These are phyloP conservation scores for Penicillium manginii DNA, from an alignment of 495 filamentous ascomycete species.

Conservation along the genomic window DNA sequence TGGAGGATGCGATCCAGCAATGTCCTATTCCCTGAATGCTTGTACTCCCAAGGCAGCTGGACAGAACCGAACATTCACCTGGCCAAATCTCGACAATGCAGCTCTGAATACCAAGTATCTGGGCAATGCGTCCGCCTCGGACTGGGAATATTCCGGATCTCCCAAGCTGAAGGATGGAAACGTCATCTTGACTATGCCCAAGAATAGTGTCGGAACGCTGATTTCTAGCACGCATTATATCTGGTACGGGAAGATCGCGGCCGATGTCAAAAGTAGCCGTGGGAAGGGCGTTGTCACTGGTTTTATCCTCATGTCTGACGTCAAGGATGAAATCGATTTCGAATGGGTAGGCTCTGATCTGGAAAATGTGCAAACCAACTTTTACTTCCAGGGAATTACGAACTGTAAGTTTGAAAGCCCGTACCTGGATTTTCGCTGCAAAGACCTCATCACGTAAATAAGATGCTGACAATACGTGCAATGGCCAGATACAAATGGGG, in stretches of 20 bases:
- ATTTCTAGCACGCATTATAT: slow-evolving; percentile 86
- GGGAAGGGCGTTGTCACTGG: slow-evolving; percentile 90
- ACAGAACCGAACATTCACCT: slow-evolving; percentile 68
- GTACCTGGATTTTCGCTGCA: background rate
- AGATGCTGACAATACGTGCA: background rate
- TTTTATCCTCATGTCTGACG: slow-evolving; percentile 91
- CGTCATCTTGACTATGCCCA: slow-evolving; percentile 85
- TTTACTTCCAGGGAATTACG: slow-evolving; percentile 92
- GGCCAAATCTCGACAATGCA: slow-evolving; percentile 68
- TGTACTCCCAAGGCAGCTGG: slow-evolving; percentile 85
- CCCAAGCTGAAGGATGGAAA: slow-evolving; percentile 62
- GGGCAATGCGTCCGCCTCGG: slow-evolving; percentile 72
- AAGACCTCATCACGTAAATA: background rate
- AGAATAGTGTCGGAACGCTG: slow-evolving; percentile 81
- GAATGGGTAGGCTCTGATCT: slow-evolving; percentile 89
- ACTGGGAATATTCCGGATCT: slow-evolving; percentile 87
- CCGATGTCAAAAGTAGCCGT: slow-evolving; percentile 81
- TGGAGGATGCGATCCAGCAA: slow-evolving; percentile 88
- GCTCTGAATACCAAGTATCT: slow-evolving; percentile 76
- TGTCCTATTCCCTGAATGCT: slow-evolving; percentile 78
- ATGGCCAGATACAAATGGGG: slow-evolving; percentile 48
- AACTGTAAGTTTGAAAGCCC: slow-evolving; percentile 61
- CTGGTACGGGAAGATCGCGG: slow-evolving; percentile 95
- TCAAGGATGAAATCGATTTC: slow-evolving; percentile 98
- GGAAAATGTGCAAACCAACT: slow-evolving; percentile 83